phyloP scores from a whole-genome alignment of 371 early-diverging fungal species.

The Mortierella sp. region DNA sequence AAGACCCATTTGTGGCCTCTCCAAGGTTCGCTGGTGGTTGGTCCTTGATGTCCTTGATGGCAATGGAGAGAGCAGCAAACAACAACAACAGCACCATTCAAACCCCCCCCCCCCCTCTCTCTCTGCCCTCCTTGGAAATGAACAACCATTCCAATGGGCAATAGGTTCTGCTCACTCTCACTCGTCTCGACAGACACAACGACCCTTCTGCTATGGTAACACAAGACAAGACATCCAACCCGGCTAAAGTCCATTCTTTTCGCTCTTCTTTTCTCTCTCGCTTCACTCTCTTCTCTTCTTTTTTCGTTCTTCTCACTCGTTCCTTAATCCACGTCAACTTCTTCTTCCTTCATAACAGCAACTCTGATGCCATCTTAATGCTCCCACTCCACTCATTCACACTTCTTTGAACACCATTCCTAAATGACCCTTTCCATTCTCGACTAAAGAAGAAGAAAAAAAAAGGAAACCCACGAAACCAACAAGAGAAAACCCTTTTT shows the following conservation, averaged over 20 bases:
- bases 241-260: constrained; percentile 4
- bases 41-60: background rate
- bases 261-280: background rate
- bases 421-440: constrained; percentile 8
- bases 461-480: constrained; percentile 2
- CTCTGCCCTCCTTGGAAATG: background rate
- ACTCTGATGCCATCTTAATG: background rate
- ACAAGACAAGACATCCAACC: background rate
- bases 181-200: background rate
- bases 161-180: background rate
- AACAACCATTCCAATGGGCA: constrained; percentile 4
- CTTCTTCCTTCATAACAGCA: background rate
- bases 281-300: background rate
- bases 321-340: background rate
- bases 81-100: background rate
- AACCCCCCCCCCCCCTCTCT: background rate
- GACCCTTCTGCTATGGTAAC: background rate
- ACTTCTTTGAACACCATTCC: background rate
- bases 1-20: background rate
- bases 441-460: background rate
- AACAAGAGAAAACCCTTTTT: background rate
- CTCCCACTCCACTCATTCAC: background rate
- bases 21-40: background rate
- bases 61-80: background rate
- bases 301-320: background rate